phyloP scores from a whole-genome alignment of 306 rosid genomes.

The Cotoneaster glaucophyllus region DNA sequence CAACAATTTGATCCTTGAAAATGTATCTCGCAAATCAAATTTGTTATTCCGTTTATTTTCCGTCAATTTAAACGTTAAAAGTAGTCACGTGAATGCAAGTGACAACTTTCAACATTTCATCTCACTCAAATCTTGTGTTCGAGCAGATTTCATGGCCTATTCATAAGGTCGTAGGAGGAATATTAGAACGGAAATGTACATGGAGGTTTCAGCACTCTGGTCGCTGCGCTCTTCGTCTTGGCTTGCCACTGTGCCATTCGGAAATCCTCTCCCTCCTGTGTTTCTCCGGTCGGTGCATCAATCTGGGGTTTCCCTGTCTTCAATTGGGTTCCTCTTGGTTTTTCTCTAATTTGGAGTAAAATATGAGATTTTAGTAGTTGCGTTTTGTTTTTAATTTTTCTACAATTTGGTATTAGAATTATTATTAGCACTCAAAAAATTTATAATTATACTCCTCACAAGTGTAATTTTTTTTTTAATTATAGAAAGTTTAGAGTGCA shows the following conservation, averaged over 20 bases:
- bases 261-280: not conserved
- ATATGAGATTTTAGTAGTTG: not conserved
- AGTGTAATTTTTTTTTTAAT: too few relatives aligned
- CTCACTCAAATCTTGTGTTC: too few relatives aligned
- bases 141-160: not conserved
- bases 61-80: too few relatives aligned
- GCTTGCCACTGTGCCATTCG: slow-evolving; percentile 28
- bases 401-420: not conserved
- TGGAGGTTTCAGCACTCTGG: slow-evolving; percentile 46
- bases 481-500: too few relatives aligned
- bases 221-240: slow-evolving; percentile 34
- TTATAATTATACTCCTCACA: too few relatives aligned
- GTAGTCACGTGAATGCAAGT: too few relatives aligned
- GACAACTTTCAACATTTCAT: too few relatives aligned
- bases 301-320: not conserved
- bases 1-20: too few relatives aligned
- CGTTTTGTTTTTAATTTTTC: not conserved
- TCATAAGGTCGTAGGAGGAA: slow-evolving; percentile 16
- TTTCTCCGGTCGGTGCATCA: not conserved
- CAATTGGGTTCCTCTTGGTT: not conserved
- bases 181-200: slow-evolving; percentile 33
- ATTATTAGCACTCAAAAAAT: too few relatives aligned
- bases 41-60: too few relatives aligned
- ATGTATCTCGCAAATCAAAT: too few relatives aligned
- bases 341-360: not conserved